Evolutionary conservation across 257 asterid species (phyloP), one percentile per base, ranked within the genome.

Genomic region (Eucommia ulmoides): DNA sequence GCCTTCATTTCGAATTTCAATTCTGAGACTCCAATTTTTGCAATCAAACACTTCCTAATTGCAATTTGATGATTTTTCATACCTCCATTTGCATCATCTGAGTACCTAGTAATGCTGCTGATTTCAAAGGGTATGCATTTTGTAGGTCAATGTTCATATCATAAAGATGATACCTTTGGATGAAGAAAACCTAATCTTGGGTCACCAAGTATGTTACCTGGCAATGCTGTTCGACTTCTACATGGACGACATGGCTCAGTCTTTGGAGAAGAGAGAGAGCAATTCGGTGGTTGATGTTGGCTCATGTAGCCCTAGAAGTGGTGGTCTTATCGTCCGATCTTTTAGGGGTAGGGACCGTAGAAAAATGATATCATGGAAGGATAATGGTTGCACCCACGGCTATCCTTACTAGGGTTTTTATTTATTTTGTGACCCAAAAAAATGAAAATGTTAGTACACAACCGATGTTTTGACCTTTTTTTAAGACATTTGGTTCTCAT

Each of bases 351-450:
- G 96, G 72, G 96, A 84, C 66, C 79, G 77, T 15, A 76, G 95
- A 67, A 89, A 82, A 69, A 74, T 89, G 95, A 80, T 89, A 53
- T 89, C 96, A 1, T 89, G 97, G 96, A 85, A 89, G 59, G 88
- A 72, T 57, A 65, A 61, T 15, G 58, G 24, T 23, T 82, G 88
- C 65, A 67, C 80, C 24, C 69, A 89, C 22, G 95, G 97, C 48
- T 82, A 76, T 70, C 93, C 97, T 18, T 81, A 58, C 60, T 88
- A 70, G 79, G 7, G 12, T 29, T 29, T 29, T n/a, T n/a, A n/a
- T n/a, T n/a, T n/a, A n/a, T n/a, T n/a, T n/a, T n/a, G n/a, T n/a
- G n/a, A n/a, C n/a, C n/a, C n/a, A n/a, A n/a, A n/a, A n/a, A n/a
- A n/a, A n/a, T n/a, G n/a, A n/a, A n/a, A n/a, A n/a, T n/a, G n/a